phyloP scores from a whole-genome alignment of 1,139 yeast genomes.

The Kazachstania sp. region DNA sequence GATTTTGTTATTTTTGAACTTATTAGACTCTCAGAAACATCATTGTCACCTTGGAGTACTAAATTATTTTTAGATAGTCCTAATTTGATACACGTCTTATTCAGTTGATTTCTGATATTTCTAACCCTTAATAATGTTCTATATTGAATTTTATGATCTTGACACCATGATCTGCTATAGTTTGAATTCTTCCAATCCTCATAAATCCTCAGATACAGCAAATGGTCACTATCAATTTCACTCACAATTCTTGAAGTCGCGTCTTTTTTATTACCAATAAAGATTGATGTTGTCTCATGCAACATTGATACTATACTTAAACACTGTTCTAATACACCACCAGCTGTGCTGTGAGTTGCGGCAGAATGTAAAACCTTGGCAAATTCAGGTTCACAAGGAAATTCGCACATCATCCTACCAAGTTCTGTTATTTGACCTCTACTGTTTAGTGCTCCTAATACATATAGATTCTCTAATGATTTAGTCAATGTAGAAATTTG shows the following conservation, averaged over 20 bases:
- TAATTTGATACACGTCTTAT: slow-evolving; percentile 49
- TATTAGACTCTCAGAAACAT: neutral
- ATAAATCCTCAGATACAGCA: slow-evolving; percentile 66
- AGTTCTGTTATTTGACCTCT: slow-evolving; percentile 66
- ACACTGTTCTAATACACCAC: slow-evolving; percentile 45
- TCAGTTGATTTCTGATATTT: slow-evolving; percentile 66
- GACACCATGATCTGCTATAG: slow-evolving; percentile 76
- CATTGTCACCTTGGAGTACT: slow-evolving; percentile 10
- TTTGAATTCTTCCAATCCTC: slow-evolving; percentile 67
- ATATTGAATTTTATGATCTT: slow-evolving; percentile 71
- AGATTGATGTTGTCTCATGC: slow-evolving; percentile 69
- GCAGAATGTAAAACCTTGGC: slow-evolving; percentile 60
- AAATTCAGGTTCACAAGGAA: slow-evolving; percentile 87
- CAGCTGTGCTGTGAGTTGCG: slow-evolving; percentile 50
- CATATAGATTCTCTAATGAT: slow-evolving; percentile 70
- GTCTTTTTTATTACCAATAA: slow-evolving; percentile 40
- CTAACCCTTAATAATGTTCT: slow-evolving; percentile 62
- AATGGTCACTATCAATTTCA: slow-evolving; percentile 54
- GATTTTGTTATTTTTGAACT: slow-evolving; percentile 49
- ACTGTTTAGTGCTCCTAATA: slow-evolving; percentile 81
- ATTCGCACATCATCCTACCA: slow-evolving; percentile 84
- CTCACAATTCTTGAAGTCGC: slow-evolving; percentile 16
- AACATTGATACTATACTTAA: slow-evolving; percentile 71
- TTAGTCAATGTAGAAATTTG: slow-evolving; percentile 61
- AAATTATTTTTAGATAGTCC: slow-evolving; percentile 34